Evolutionary conservation across 805 yeast genomes (phyloP), one percentile per base, ranked within the genome.

Genomic region (Wickerhamiella shivajii): DNA sequence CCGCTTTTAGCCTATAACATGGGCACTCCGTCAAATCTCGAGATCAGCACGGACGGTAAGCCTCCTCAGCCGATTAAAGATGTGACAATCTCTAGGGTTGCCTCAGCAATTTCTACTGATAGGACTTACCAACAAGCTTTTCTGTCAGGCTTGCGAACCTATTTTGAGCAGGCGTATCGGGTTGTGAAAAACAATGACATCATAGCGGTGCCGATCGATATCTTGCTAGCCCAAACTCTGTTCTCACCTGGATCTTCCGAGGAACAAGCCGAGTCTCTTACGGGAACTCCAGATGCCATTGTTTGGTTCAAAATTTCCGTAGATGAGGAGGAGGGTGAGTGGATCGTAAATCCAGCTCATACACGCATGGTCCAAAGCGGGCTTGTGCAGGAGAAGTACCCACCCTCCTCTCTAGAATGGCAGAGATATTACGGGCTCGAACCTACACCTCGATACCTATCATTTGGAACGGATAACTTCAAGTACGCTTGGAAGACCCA

Each of bases 251-350:
- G 23, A 17, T 33, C 39, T 15, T 36, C 41, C n/a, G 42, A 26
- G 12, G 39, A 36, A 21, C 53, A 43, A 43, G 3, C 55, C 15
- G 20, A 30, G 24, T 17, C 69, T 2, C 83, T 84, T 0, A 53
- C 59, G 3, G 81, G 80, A 0, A 63, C 62, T 15, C 72, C 79
- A 1, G 81, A 84, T 49, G 60, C 70, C 0, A 66, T 85, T 13
- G 93, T 84, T 0, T 87, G 95, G 95, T 87, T 84, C 54, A 69
- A 69, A 43, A 67, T 87, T 2, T 61, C 69, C 2, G 75, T 67
- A 5, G 58, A 74, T 3, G 27, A 18, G 23, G 31, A 26, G 2
- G 32, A 27, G 2, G 41, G 48, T 7, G 49, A 51, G 44, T 77
- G 57, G 44, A 49, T 73, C 1, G 66, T 85, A 22, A 84, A 78